phyloP scores from a whole-genome alignment of 2,329 filamentous ascomycete species.

The Lecanicillium sp. region DNA sequence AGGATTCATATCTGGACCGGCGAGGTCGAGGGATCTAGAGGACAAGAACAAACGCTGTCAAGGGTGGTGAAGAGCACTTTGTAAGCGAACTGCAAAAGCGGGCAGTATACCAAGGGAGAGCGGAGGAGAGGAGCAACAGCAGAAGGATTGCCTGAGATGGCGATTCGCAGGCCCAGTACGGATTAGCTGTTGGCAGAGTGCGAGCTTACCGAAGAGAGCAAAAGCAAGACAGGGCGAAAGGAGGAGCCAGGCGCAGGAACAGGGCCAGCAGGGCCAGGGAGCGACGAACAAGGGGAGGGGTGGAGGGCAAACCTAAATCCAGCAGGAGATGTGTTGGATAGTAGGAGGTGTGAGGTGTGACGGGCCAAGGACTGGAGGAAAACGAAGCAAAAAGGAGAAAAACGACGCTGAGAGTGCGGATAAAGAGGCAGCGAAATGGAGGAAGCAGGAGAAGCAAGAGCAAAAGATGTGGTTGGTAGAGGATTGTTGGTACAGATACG shows the following conservation, averaged over 20 bases:
- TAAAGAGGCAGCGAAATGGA: no score
- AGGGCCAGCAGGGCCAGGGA: conserved; percentile 1
- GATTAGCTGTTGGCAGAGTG: no score
- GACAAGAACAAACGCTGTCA: conserved; percentile 3
- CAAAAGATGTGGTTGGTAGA: no score
- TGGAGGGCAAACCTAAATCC: background rate
- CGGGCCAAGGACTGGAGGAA: no score
- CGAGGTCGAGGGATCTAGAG: conserved; percentile 5
- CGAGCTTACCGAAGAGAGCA: conserved; percentile 8
- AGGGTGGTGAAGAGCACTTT: conserved; percentile 3
- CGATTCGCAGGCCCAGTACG: no score
- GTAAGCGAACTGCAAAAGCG: conserved; percentile 8
- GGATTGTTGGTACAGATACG: no score
- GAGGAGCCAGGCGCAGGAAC: conserved; percentile 2
- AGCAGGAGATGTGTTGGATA: background rate
- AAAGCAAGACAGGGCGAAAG: conserved; percentile 8
- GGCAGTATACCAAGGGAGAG: conserved; percentile 10
- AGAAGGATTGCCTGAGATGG: background rate
- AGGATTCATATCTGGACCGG: conserved; percentile 9
- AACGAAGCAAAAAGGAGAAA: no score
- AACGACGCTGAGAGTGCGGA: no score
- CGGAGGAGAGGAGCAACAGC: conserved; percentile 1
- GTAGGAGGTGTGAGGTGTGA: background rate
- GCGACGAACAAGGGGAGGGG: conserved; percentile 3
- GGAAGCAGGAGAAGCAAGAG: no score